Percentiles rank a stretch among this genome's conserved stretches.
Conservation (phyloP, 139 green algal genomes). For the Pleodorina starrii region DNA sequence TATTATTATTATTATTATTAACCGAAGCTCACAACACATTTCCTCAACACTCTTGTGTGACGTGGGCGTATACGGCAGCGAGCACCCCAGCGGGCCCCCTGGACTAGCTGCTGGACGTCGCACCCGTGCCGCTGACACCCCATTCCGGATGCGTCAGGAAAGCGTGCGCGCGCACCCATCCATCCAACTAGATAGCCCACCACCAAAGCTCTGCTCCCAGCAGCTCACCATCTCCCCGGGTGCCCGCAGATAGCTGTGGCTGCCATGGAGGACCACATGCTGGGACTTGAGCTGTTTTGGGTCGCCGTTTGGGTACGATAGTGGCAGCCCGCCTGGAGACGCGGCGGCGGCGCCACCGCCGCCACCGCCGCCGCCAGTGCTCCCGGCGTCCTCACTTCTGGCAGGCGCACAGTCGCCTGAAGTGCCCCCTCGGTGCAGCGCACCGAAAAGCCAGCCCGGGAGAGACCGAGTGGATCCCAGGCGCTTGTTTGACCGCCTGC, state of each 20-base stretch:
- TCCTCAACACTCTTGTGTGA: no score
- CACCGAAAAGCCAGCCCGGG: not conserved
- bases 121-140: no score
- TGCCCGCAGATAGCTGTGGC: not conserved
- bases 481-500: not conserved
- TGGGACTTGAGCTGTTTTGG: not conserved
- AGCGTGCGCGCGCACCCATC: not conserved
- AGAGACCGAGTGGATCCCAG: not conserved
- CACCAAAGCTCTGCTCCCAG: no score
- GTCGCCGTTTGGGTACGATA: not conserved
- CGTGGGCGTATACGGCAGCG: no score
- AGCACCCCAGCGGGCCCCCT: no score
- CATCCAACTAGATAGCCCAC: not conserved
- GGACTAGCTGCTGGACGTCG: no score
- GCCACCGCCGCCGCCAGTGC: no score
- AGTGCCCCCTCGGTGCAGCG: not conserved
- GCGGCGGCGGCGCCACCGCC: no score
- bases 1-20: not conserved
- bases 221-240: not conserved
- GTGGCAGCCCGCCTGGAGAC: no score
- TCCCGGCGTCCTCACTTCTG: no score
- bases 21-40: not conserved
- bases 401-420: no score
- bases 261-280: not conserved
- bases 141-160: no score